A percentile compares a stretch with the other conserved stretches of the same genome.
Evolutionary conservation across 805 yeast species (phyloP).

Genomic region (Suhomyces sp.): DNA sequence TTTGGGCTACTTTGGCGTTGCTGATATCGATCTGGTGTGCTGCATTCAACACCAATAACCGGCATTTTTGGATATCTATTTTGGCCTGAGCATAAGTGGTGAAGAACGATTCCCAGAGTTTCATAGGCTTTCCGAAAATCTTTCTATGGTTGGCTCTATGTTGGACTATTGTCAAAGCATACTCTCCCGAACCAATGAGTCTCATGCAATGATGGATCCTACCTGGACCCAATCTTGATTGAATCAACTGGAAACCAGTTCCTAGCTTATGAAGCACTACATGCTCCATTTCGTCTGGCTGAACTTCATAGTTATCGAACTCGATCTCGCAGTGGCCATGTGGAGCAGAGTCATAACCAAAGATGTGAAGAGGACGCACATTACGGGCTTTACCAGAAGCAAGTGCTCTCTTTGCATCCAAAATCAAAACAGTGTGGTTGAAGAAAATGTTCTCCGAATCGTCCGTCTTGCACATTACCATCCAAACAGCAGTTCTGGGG

Average conservation of each 20-base stretch:
- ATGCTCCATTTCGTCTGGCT: conserved; percentile 42
- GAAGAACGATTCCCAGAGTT: conserved; percentile 49
- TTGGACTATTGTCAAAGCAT: conserved; percentile 46
- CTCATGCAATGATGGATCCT: conserved; percentile 71
- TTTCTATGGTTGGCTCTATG: conserved; percentile 51
- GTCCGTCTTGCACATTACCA: conserved; percentile 51
- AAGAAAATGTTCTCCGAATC: conserved; percentile 31
- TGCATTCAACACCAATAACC: conserved; percentile 54
- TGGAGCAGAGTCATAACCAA: conserved; percentile 67
- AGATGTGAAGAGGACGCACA: conserved; percentile 50
- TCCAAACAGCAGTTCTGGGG: conserved; percentile 54
- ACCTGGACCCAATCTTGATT: conserved; percentile 67
- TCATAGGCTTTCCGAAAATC: conserved; percentile 52
- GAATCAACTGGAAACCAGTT: conserved; percentile 60
- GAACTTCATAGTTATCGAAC: conserved; percentile 48
- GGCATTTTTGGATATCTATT: conserved; percentile 52
- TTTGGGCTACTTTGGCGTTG: conserved; percentile 53
- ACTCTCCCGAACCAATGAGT: conserved; percentile 58
- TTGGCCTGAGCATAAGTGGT: conserved; percentile 49
- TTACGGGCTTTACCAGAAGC: conserved; percentile 48
- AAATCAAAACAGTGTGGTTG: conserved; percentile 55
- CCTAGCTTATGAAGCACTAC: conserved; percentile 44
- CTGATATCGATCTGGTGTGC: conserved; percentile 55
- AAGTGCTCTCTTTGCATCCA: conserved; percentile 50
- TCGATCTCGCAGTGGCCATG: conserved; percentile 66